Evolutionary conservation across 2,329 filamentous ascomycete genomes (phyloP), one percentile per base, ranked within the genome.

Genomic region (Escovopsis sp.): DNA sequence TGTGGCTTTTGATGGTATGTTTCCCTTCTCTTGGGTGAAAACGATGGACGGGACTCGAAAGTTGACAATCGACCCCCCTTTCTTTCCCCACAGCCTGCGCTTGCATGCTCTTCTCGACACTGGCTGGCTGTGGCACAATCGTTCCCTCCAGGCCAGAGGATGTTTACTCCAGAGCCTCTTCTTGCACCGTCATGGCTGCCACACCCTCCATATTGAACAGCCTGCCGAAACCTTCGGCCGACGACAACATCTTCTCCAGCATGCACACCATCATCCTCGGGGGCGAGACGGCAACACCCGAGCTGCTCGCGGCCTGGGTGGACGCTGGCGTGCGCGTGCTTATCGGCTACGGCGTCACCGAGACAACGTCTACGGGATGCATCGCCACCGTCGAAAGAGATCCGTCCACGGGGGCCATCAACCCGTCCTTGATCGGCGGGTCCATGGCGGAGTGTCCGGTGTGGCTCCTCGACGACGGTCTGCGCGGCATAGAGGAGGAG

Each of bases 21-120:
- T 10, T 5, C 8, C 9, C 1, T 11, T 18, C 5, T 29, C 16
- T n/a, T n/a, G n/a, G n/a, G n/a, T n/a, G n/a, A n/a, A n/a, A n/a
- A n/a, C n/a, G n/a, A n/a, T n/a, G n/a, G n/a, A n/a, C n/a, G n/a
- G n/a, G n/a, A n/a, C n/a, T n/a, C n/a, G n/a, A n/a, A n/a, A n/a
- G n/a, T n/a, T n/a, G n/a, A n/a, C n/a, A 3, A 25, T 25, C 11
- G 21, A 25, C 21, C 7, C 11, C 21, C 21, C 3, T 3, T n/a
- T n/a, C n/a, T n/a, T n/a, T n/a, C n/a, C 26, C 6, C 18, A n/a
- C n/a, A 39, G 37, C 37, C 15, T 39, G 30, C 12, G 34, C 37
- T 13, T 39, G 37, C 18, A 39, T 39, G 37, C 27, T 39, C 11
- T 39, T 39, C 29, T 39, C 37, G 9, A 28, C 27, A 4, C n/a